Conservation (phyloP, 768 basidiomycete genomes). For the Nidularia pulvinata region DNA sequence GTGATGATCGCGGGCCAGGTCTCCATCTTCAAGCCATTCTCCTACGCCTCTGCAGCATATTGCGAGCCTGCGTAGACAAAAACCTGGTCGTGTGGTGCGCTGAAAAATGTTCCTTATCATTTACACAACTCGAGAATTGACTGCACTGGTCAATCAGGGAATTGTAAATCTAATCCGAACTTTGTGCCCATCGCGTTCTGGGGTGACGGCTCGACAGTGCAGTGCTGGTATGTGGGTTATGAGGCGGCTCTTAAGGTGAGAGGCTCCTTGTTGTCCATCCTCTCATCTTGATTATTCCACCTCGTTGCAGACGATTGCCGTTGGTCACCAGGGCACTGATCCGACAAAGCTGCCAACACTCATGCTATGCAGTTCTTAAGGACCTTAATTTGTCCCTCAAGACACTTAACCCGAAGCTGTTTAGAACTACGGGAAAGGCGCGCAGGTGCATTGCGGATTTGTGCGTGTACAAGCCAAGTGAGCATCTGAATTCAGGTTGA, state of each 20-base stretch:
- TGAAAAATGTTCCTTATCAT: neutral
- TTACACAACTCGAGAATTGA: neutral
- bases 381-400: neutral
- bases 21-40: neutral
- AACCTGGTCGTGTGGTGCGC: neutral
- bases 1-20: neutral
- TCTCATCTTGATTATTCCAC: neutral
- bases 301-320: slow-evolving; percentile 6
- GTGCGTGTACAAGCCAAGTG: neutral
- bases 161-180: slow-evolving; percentile 43
- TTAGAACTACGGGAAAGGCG: neutral
- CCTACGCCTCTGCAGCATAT: neutral
- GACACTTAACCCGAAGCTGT: neutral
- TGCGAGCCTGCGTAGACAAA: neutral
- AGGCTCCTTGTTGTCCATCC: neutral
- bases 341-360: neutral
- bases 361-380: neutral
- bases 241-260: slow-evolving; percentile 15
- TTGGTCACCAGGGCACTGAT: slow-evolving; percentile 9
- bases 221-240: slow-evolving; percentile 35
- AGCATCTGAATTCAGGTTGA: neutral
- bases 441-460: neutral
- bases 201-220: slow-evolving; percentile 42
- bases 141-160: slow-evolving; percentile 18
- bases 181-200: slow-evolving; percentile 44